Base-by-base conservation (phyloP, 805 yeast species). In the Kazachstania martiniae region DNA sequence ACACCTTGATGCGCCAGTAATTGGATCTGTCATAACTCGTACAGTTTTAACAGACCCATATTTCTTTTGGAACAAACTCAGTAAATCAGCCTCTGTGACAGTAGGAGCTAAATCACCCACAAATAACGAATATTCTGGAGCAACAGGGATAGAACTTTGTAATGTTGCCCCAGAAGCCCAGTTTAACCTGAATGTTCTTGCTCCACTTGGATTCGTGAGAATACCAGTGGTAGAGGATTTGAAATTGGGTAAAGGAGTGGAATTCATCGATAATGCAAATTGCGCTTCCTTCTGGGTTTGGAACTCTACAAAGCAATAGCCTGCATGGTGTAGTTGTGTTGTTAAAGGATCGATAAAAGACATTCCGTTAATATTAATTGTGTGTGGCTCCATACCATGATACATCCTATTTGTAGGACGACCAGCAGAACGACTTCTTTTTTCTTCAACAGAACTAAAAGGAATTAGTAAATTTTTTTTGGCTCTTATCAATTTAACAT, bases 111-210 rank as follows among this genome's bases (percentile, higher is more conserved):
- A 62, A 53, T 81, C 91, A 23, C 93, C 93, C n/a, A 81, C 89
- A 55, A 81, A 81, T 33, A 81, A 57, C 0, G 89, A 78, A 50
- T 56, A 80, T 54, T 81, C 91, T 0, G 87, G 87, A 8, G 80
- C 68, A 44, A 74, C 79, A 6, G 80, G 73, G 29, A 79, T 71
- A 29, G 80, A 80, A 4, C 86, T 75, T 25, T 70, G 61, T 38
- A 81, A 59, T 9, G 89, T 81, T 8, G 89, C 89, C 12, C 85
- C 86, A 18, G 79, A 69, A 1, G 93, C 91, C 93, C 93, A 81
- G 48, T 81, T 81, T 40, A 81, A 66, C 45, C 89, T 65, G 51
- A 80, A 80, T 24, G 70, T 62, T 56, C 82, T 74, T 50, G 72
- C 72, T 5, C 61, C 58, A 22, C 52, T 52, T 5, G 65, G 47